Percentiles rank a stretch among this genome's conserved stretches.
These are phyloP conservation scores for Dioscorea dumetorum DNA, from an alignment of 106 monocot genomes.

Conservation along the genomic window DNA sequence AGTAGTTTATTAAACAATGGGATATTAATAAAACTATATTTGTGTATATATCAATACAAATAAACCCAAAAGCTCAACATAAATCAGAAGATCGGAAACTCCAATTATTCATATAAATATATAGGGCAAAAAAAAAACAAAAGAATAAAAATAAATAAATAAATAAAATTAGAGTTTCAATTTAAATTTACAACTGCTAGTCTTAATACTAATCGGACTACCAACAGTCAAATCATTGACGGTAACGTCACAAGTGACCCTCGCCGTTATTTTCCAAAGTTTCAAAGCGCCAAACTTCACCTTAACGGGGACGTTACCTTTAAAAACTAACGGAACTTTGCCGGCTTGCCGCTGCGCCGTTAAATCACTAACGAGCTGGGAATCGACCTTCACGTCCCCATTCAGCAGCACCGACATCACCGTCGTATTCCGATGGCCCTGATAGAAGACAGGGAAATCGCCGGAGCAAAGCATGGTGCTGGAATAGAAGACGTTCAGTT, in stretches of 20 bases:
- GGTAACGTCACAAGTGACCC: constrained; percentile 52
- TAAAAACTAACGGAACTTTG: constrained; percentile 50
- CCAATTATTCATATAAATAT: no score
- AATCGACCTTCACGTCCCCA: constrained; percentile 41
- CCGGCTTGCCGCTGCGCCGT: constrained; percentile 51
- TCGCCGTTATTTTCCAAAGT: constrained; percentile 57
- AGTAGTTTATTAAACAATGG: no score
- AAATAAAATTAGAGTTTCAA: constrained; percentile 34
- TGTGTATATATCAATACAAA: no score
- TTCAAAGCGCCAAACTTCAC: constrained; percentile 72
- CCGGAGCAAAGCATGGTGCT: constrained; percentile 46
- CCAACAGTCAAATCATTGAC: constrained; percentile 33
- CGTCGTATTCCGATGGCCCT: constrained; percentile 82
- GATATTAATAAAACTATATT: no score
- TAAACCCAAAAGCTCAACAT: no score
- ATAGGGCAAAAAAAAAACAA: no score
- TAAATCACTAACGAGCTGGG: constrained; percentile 20
- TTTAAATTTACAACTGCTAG: constrained; percentile 56
- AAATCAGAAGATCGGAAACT: no score
- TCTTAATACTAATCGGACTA: constrained; percentile 29
- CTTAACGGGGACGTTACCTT: constrained; percentile 63
- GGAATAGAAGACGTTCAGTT: constrained; percentile 50
- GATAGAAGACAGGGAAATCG: constrained; percentile 81
- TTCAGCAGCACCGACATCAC: constrained; percentile 30
- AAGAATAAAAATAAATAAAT: no score